Conservation (phyloP, 2,329 filamentous ascomycete species). For the Penicillium sp. region DNA sequence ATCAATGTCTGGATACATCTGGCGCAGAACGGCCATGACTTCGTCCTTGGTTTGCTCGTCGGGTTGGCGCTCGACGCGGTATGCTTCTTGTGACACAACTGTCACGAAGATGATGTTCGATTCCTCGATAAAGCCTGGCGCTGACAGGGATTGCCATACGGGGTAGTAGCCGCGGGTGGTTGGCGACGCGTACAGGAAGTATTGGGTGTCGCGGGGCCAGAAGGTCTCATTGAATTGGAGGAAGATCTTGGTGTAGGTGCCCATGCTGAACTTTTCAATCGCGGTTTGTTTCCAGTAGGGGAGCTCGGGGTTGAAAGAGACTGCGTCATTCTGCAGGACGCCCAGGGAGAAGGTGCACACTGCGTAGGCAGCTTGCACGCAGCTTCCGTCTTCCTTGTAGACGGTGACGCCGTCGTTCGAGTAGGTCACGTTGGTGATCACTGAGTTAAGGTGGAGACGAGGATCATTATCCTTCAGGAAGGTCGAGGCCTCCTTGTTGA, state of each 20-base stretch:
- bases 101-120: conserved; percentile 65
- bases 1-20: conserved; percentile 57
- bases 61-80: conserved; percentile 56
- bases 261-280: conserved; percentile 63
- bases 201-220: conserved; percentile 56
- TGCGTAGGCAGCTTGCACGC: conserved; percentile 58
- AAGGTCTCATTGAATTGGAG: conserved; percentile 64
- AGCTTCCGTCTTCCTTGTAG: conserved; percentile 51
- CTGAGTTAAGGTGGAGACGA: conserved; percentile 56
- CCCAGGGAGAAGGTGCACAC: conserved; percentile 65
- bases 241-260: conserved; percentile 70
- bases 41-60: conserved; percentile 56
- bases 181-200: conserved; percentile 52
- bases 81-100: conserved; percentile 54
- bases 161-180: conserved; percentile 53
- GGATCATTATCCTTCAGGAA: conserved; percentile 56
- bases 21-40: conserved; percentile 53
- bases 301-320: conserved; percentile 56
- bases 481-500: conserved; percentile 54
- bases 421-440: conserved; percentile 54
- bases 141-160: conserved; percentile 60
- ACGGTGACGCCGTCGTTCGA: conserved; percentile 51
- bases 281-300: conserved; percentile 62
- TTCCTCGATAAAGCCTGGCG: conserved; percentile 54
- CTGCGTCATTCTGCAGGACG: conserved; percentile 59